Percentiles rank a stretch among this genome's conserved stretches.
Conservation (phyloP, 2,329 filamentous ascomycete genomes). For the Sclerotiophoma versabilis region DNA sequence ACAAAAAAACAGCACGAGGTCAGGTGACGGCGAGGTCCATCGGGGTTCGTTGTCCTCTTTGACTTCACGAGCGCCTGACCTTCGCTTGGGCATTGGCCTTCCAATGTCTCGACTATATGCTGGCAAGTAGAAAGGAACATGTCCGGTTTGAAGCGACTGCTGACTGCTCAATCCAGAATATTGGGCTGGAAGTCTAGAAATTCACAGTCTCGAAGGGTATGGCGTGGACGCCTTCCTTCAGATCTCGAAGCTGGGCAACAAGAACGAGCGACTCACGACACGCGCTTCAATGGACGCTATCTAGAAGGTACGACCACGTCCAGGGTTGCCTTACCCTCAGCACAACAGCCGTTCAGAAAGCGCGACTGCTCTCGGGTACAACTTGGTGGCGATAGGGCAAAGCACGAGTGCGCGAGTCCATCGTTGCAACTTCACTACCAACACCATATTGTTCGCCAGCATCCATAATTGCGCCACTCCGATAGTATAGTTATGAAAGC, state of each 20-base stretch:
- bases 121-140: slow-evolving; percentile 21
- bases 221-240: slow-evolving; percentile 95
- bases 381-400: too few relatives aligned
- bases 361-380: too few relatives aligned
- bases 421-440: neutral
- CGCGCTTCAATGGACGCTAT: slow-evolving; percentile 61
- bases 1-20: slow-evolving; percentile 28
- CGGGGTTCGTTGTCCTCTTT: slow-evolving; percentile 78
- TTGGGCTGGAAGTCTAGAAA: slow-evolving; percentile 90
- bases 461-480: slow-evolving; percentile 3
- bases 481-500: neutral
- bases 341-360: too few relatives aligned
- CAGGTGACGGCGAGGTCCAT: slow-evolving; percentile 35
- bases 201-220: slow-evolving; percentile 94
- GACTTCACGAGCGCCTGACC: slow-evolving; percentile 81
- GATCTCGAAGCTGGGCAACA: slow-evolving; percentile 95
- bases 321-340: too few relatives aligned
- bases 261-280: slow-evolving; percentile 87
- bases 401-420: too few relatives aligned
- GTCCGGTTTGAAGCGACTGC: neutral
- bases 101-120: slow-evolving; percentile 94
- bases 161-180: slow-evolving; percentile 68
- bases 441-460: slow-evolving; percentile 12
- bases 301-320: slow-evolving; percentile 26
- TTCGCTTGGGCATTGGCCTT: slow-evolving; percentile 89